Conservation (phyloP, 2,329 filamentous ascomycete species). For the Fusarium annulatum region DNA sequence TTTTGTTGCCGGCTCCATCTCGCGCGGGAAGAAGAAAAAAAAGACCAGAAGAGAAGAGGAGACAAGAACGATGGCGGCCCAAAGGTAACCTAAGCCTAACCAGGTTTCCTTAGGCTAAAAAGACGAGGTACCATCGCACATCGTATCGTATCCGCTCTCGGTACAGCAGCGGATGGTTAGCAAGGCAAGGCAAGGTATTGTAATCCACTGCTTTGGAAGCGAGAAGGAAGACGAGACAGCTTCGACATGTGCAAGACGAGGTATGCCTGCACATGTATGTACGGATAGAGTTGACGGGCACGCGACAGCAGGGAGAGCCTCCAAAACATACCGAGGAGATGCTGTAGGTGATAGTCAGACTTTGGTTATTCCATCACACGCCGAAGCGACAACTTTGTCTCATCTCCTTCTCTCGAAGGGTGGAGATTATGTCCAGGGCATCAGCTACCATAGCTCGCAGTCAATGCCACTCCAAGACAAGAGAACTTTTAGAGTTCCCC, state of each 20-base stretch:
- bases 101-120: conserved; percentile 21
- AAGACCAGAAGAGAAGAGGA: neutral
- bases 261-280: neutral
- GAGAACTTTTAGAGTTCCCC: neutral
- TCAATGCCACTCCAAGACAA: neutral
- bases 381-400: conserved; percentile 1
- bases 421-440: conserved; percentile 12
- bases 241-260: conserved; percentile 2
- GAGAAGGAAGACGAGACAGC: conserved; percentile 14
- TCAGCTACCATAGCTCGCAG: conserved; percentile 3
- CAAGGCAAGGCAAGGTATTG: neutral
- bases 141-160: conserved; percentile 30
- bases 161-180: conserved; percentile 11
- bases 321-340: conserved; percentile 2
- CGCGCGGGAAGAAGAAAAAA: neutral
- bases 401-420: neutral
- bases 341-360: neutral
- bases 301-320: conserved; percentile 17
- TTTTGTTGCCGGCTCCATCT: conserved; percentile 19
- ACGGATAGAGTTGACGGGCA: neutral
- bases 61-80: conserved; percentile 2
- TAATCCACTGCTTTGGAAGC: conserved; percentile 30
- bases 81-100: conserved; percentile 6
- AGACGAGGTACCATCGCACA: conserved; percentile 5
- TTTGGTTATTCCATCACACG: conserved; percentile 4